Percentiles rank a stretch among this genome's conserved stretches.
Evolutionary conservation across 768 basidiomycete genomes (phyloP).

Genomic region (Cubamyces sp.): DNA sequence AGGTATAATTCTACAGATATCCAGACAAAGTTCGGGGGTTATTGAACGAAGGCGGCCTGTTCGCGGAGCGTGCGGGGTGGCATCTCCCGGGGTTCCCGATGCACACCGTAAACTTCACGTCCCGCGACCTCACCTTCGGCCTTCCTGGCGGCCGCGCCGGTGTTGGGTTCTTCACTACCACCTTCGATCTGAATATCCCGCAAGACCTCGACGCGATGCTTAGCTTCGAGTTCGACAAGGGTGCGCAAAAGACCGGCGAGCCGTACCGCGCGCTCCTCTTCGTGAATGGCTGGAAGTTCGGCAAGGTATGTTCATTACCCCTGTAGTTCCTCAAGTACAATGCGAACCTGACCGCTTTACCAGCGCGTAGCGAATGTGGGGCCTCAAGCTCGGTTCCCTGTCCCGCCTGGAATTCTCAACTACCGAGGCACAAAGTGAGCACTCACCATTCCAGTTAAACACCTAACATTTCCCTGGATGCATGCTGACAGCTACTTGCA

Average conservation of each 20-base stretch:
- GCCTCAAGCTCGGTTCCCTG: constrained; percentile 81
- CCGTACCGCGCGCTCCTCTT: constrained; percentile 77
- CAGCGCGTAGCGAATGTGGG: constrained; percentile 38
- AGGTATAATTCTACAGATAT: constrained; percentile 49
- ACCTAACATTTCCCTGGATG: background rate
- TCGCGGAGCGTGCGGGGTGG: constrained; percentile 49
- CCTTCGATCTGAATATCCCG: constrained; percentile 64
- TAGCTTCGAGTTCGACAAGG: constrained; percentile 66
- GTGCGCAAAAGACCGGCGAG: constrained; percentile 46
- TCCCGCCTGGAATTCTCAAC: constrained; percentile 79
- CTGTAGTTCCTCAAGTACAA: background rate
- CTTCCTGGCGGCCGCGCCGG: constrained; percentile 63
- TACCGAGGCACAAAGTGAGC: constrained; percentile 73
- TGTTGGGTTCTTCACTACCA: constrained; percentile 81
- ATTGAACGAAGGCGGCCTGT: constrained; percentile 50
- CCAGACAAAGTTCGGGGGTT: constrained; percentile 62
- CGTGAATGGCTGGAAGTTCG: constrained; percentile 91
- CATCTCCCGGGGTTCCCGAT: constrained; percentile 54
- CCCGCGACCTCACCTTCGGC: constrained; percentile 59
- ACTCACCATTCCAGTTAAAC: background rate
- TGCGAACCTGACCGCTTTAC: background rate
- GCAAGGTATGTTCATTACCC: constrained; percentile 56
- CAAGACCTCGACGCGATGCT: constrained; percentile 63
- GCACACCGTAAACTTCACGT: constrained; percentile 60
- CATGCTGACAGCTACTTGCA: background rate